Evolutionary conservation across 129 eudicot genomes (phyloP).

Genomic region (Centella asiatica): DNA sequence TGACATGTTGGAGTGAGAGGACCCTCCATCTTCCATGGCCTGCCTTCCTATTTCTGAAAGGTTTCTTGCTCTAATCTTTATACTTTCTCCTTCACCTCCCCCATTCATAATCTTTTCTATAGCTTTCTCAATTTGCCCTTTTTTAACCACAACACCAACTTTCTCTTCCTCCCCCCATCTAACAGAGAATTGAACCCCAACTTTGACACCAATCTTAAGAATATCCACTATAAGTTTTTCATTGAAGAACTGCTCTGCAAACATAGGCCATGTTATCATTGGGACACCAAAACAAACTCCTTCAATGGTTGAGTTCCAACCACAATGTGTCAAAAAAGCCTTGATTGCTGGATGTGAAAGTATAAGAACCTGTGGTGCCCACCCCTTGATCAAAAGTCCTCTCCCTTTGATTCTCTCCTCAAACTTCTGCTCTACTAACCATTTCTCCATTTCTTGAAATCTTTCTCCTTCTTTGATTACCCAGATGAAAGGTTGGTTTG

Average conservation of each 20-base stretch:
- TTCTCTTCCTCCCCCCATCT: constrained; percentile 37
- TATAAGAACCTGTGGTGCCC: constrained; percentile 26
- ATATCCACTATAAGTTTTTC: constrained; percentile 15
- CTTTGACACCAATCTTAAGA: constrained; percentile 8
- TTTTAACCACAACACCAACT: constrained; percentile 19
- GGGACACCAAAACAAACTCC: constrained; percentile 23
- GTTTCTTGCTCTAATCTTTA: constrained; percentile 23
- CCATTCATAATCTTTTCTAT: constrained; percentile 32
- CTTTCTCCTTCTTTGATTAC: constrained; percentile 17
- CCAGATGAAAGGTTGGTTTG: constrained; percentile 18
- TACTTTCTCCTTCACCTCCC: constrained; percentile 20
- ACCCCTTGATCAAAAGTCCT: constrained; percentile 21
- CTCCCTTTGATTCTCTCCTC: constrained; percentile 20
- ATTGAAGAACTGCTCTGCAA: constrained; percentile 22
- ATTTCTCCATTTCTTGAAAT: constrained; percentile 12
- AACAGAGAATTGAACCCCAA: constrained; percentile 16
- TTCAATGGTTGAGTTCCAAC: constrained; percentile 31
- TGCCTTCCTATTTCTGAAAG: constrained; percentile 23
- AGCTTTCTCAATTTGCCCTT: constrained; percentile 18
- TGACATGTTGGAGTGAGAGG: constrained; percentile 20
- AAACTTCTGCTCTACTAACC: constrained; percentile 13
- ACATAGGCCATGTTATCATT: constrained; percentile 30
- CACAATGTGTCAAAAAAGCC: constrained; percentile 27
- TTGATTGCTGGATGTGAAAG: constrained; percentile 22
- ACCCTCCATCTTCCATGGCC: constrained; percentile 32